Conservation (phyloP, 1,139 yeast species). For the Hanseniaspora uvarum region DNA sequence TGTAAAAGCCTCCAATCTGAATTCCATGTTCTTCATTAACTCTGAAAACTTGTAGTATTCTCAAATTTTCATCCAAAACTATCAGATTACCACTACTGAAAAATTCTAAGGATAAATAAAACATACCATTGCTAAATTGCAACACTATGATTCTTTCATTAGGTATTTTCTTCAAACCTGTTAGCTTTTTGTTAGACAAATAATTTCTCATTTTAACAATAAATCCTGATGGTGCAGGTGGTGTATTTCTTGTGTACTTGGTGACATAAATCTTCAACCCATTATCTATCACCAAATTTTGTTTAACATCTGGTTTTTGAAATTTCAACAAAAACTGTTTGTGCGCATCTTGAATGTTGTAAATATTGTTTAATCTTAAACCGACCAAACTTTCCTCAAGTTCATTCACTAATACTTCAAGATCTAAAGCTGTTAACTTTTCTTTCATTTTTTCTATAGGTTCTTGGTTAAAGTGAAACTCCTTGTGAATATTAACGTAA, state of each 20-base stretch:
- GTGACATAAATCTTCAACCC: constrained; percentile 77
- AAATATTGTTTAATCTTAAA: constrained; percentile 73
- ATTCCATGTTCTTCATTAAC: constrained; percentile 63
- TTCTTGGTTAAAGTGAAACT: neutral
- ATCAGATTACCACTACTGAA: constrained; percentile 91
- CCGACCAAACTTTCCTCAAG: constrained; percentile 46
- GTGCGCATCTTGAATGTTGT: constrained; percentile 62
- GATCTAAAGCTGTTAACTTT: constrained; percentile 74
- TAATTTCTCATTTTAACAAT: constrained; percentile 80
- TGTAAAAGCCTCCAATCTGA: constrained; percentile 60
- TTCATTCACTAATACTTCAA: constrained; percentile 62
- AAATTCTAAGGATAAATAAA: constrained; percentile 73
- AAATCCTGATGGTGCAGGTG: constrained; percentile 74
- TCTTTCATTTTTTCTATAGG: constrained; percentile 42
- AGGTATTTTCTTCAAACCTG: constrained; percentile 61
- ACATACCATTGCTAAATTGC: constrained; percentile 71
- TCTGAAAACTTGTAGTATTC: constrained; percentile 66
- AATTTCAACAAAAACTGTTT: constrained; percentile 74
- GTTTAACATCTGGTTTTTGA: constrained; percentile 72
- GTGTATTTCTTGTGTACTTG: constrained; percentile 67
- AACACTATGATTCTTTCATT: constrained; percentile 72
- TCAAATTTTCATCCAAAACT: constrained; percentile 56
- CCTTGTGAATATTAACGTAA: neutral
- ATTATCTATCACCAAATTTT: constrained; percentile 66
- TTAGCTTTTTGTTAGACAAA: constrained; percentile 66